Percentiles rank a stretch among this genome's conserved stretches.
Evolutionary conservation across 2,329 filamentous ascomycete species (phyloP).

Genomic region (Fusarium goolgardi): DNA sequence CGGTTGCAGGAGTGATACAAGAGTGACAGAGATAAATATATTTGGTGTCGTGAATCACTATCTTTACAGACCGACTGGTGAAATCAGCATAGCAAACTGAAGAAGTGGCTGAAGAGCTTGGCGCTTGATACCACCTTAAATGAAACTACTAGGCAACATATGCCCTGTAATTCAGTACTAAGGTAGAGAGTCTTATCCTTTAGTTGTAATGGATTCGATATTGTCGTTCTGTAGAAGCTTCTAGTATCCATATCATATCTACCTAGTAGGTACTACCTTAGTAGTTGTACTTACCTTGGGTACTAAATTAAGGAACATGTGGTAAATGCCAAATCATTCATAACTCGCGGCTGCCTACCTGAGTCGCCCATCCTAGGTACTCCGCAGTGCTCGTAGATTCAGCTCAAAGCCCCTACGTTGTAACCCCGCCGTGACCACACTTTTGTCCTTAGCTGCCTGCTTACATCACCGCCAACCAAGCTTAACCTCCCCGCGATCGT

Average conservation of each 20-base stretch:
- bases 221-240: constrained; percentile 12
- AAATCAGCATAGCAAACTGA: not conserved
- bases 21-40: too few species aligned
- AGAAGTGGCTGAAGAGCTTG: not conserved
- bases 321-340: not conserved
- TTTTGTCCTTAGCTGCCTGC: constrained; percentile 10
- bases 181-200: not conserved
- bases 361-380: not conserved
- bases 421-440: constrained; percentile 29
- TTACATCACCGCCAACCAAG: constrained; percentile 38
- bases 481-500: constrained; percentile 30
- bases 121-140: not conserved
- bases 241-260: not conserved
- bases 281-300: not conserved
- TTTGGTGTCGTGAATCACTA: not conserved
- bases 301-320: not conserved
- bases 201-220: not conserved
- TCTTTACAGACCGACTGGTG: not conserved
- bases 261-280: not conserved
- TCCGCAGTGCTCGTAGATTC: not conserved
- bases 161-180: not conserved
- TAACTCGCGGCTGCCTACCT: constrained; percentile 24
- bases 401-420: constrained; percentile 9
- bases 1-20: not conserved
- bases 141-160: not conserved